Evolutionary conservation across 805 yeast genomes (phyloP), one percentile per base, ranked within the genome.

Genomic region (Hanseniaspora hatyaiensis): DNA sequence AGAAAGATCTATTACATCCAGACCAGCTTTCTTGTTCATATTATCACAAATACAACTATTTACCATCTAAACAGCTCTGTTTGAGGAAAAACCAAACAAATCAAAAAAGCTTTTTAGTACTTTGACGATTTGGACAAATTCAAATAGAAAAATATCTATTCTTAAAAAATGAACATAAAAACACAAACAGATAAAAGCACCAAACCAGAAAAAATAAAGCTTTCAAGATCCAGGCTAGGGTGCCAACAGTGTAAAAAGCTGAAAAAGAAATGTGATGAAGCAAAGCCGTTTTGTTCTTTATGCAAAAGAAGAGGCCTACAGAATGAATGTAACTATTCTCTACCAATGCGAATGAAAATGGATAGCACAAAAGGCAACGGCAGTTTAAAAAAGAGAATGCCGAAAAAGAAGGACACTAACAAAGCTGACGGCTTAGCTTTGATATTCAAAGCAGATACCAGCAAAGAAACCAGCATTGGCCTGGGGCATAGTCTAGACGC

Each of bases 241-340:
- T 43, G 47, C 30, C 34, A 43, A 11, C 30, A 34, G 15, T 43
- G 47, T 16, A 43, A 34, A 15, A 29, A 36, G 15, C 23, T 11
- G 2, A 46, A 38, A 23, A 38, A 46, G 23, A 46, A 38, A 20
- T 32, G 43, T 16, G 43, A 37, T 37, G 39, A 46, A 33, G 32
- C 20, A 24, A 46, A 38, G 11, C 43, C 49, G 9, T 5, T 12
- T n/a, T 38, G 42, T 9, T 31, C 33, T 18, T 38, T 22, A 23
- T 38, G 43, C 12, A 32, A 19, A 13, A 46, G 15, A 24, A 33
- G 15, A 34, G 47, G 47, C 6, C 9, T 43, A 5, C 9, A 13
- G 28, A 26, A 29, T 3, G 11, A 37, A 24, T 43, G 47, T 20
- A 13, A 28, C 9, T 43, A 43, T n/a, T 16, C n/a, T 4, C 12